Evolutionary conservation across 768 basidiomycete species (phyloP), one percentile per base, ranked within the genome.

Genomic region (Tephrocybe sp.): DNA sequence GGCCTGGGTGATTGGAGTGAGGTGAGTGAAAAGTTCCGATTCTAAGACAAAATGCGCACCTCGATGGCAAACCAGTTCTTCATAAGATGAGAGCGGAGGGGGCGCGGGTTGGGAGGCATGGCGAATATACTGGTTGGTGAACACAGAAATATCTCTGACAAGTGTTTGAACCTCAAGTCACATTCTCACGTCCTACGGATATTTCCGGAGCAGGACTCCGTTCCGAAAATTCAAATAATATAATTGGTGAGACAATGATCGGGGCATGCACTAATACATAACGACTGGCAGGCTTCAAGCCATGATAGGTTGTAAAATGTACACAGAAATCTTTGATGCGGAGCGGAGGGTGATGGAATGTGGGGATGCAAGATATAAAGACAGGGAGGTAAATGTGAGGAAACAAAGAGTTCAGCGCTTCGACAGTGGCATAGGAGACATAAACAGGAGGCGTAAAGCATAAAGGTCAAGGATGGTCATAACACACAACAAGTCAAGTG

Each of bases 51-150:
- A 11, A 29, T 49, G 67, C 72, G 15, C 45, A 83, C 84, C 80
- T 88, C 87, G 57, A 85, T 71, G 70, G 86, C 85, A 61, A 76
- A 83, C 84, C 84, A 86, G 68, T 87, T 75, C 67, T 75, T 82
- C 75, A 82, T 73, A 54, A 79, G 69, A 18, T 58, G 46, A 53
- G 62, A 74, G 52, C 73, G 74, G 41, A 72, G 51, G 31, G 64
- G 65, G 8, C 46, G 50, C 23, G 58, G 54, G 42, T 55, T 49
- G 40, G 43, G 49, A 12, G 50, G 16, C 45, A 45, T 52, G 40
- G 30, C 38, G 50, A 15, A 27, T 29, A 37, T 29, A 49, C 37
- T 53, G 58, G 27, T 29, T 50, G 30, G 55, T 48, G 41, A 52
- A 45, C 54, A n/a, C n/a, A n/a, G 25, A 12, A 36, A 25, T 38